Conservation (phyloP, 306 rosid species). For the Lathyrus sativus region DNA sequence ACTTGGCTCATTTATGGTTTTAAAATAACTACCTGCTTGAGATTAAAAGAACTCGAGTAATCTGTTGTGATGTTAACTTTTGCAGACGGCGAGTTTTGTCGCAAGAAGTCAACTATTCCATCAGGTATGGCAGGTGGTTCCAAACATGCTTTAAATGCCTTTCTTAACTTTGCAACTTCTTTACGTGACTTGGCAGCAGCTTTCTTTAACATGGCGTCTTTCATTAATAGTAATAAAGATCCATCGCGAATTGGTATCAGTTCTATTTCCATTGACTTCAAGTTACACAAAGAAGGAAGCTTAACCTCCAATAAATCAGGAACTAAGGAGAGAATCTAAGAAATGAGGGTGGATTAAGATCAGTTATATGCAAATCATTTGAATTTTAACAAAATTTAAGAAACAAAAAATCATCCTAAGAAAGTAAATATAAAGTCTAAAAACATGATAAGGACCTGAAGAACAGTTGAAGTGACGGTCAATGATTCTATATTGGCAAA, state of each 20-base stretch:
- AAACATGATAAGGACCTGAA: slow-evolving; percentile 29
- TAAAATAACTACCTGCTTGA: not conserved
- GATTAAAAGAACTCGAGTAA: not conserved
- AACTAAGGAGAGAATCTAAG: slow-evolving; percentile 34
- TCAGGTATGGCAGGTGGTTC: not conserved
- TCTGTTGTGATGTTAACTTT: not conserved
- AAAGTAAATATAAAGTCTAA: not conserved
- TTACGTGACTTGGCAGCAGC: not conserved
- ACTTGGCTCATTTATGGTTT: not conserved
- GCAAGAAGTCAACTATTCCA: slow-evolving; percentile 8
- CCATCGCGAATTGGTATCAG: not conserved
- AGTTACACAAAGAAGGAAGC: slow-evolving; percentile 25
- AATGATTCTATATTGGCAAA: slow-evolving; percentile 21
- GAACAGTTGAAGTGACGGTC: slow-evolving; percentile 21
- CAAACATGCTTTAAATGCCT: not conserved
- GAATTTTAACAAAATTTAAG: not conserved
- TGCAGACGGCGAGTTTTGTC: not conserved
- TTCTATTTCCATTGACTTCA: slow-evolving; percentile 1
- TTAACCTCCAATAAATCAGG: slow-evolving; percentile 16
- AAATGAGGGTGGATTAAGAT: not conserved
- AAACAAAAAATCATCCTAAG: not conserved
- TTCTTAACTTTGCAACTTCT: not conserved
- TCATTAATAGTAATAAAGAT: not conserved
- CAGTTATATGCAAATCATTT: not conserved
- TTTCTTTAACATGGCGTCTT: not conserved